Base-by-base conservation (phyloP, 2,329 filamentous ascomycete species). In the Delphinella strobiligena region DNA sequence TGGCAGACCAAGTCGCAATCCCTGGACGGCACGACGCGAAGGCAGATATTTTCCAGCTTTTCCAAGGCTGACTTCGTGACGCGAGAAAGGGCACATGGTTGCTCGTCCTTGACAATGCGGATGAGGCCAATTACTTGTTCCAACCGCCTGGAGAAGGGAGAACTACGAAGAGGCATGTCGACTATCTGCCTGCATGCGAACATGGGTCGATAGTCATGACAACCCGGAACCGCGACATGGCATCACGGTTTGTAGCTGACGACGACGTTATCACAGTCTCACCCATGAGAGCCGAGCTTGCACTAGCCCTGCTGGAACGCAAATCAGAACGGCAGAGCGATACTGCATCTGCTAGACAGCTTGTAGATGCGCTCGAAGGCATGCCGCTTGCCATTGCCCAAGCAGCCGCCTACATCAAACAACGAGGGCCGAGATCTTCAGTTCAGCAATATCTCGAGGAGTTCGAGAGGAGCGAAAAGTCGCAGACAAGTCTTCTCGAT, bases 381-480 rank as follows among this genome's bases (percentile, higher is more conserved):
- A 54, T 60, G 39, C 59, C 56, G 18, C 53, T 61, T 17, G 56
- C 56, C 1, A 54, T 61, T 12, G 41, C 44, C 3, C 54, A 61
- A 36, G 58, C 58, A 4, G 51, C 54, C 18, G 50, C 54, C 4
- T 61, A 58, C 37, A 61, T 62, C 34, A 30, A 11, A 11, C 18
- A 45, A 32, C 46, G 50, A 30, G 39, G 36, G 9, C 54, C 53
- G 2, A 50, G 50, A 18, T 53, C 46, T 31, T 61, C 57, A 0
- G 44, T 62, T 0, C 30, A 47, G 12, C 45, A 52, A 14, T 72
- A 72, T 40, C 42, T 70, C 2, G 37, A 53, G 3, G 42, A 58
- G 2, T 60, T 68, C 41, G 48, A 46, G 4, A 45, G 55, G 31
- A 59, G 52, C 45, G 53, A 62, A 14, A 27, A 42, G 32, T 52